These are phyloP conservation scores for Trichoderma virens DNA, from an alignment of 495 filamentous ascomycete genomes.

Conservation along the genomic window DNA sequence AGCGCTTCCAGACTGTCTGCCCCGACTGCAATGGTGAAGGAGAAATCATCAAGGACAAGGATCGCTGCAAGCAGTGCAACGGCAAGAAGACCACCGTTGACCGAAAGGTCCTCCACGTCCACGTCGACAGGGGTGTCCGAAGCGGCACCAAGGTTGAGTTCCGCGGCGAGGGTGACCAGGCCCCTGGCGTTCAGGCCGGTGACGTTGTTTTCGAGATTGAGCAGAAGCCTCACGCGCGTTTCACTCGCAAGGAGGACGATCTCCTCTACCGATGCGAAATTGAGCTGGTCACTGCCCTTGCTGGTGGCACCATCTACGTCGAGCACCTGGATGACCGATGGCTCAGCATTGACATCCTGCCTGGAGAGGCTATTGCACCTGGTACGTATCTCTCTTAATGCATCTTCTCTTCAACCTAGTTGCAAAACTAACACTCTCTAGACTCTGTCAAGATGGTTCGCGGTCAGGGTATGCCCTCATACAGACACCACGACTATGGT, in stretches of 20 bases:
- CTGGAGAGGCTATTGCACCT: conserved; percentile 88
- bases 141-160: conserved; percentile 94
- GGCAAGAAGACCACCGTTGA: conserved; percentile 98
- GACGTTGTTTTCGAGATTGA: conserved; percentile 98
- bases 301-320: conserved; percentile 77
- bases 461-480: conserved; percentile 97
- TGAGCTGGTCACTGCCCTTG: conserved; percentile 90
- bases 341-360: conserved; percentile 82
- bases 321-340: conserved; percentile 97
- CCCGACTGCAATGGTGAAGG: conserved; percentile 96
- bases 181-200: conserved; percentile 82
- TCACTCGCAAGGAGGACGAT: conserved; percentile 94
- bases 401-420: background rate
- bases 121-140: conserved; percentile 90
- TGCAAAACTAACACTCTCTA: conserved; percentile 59
- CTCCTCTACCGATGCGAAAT: conserved; percentile 94
- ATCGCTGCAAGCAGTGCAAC: conserved; percentile 86
- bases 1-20: conserved; percentile 98
- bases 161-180: conserved; percentile 92
- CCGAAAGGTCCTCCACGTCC: conserved; percentile 95
- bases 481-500: conserved; percentile 89
- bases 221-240: conserved; percentile 91
- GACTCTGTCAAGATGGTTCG: conserved; percentile 89
- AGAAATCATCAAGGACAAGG: conserved; percentile 91
- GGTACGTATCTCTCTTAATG: conserved; percentile 58